Conservation (phyloP, 129 eudicot species). For the Flaveria brownii region DNA sequence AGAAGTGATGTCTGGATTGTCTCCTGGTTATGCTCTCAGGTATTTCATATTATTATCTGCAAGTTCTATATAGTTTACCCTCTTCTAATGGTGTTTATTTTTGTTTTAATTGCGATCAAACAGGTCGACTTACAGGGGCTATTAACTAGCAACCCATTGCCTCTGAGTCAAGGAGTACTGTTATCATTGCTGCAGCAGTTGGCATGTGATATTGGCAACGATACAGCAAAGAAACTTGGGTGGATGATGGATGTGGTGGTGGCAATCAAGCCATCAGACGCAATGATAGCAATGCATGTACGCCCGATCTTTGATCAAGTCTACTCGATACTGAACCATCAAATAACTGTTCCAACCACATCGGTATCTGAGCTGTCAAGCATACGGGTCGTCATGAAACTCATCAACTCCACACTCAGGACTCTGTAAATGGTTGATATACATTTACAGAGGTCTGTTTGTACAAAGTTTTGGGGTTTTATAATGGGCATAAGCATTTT, state of each 20-base stretch:
- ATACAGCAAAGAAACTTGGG: conserved; percentile 58
- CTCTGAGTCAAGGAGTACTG: conserved; percentile 96
- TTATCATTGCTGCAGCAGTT: conserved; percentile 92
- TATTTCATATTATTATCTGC: conserved; percentile 20
- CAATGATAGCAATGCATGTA: conserved; percentile 76
- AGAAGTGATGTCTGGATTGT: conserved; percentile 93
- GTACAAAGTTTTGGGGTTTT: conserved; percentile 48
- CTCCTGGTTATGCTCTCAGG: conserved; percentile 99
- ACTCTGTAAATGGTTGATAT: conserved; percentile 49
- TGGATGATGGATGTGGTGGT: conserved; percentile 91
- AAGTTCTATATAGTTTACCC: background rate
- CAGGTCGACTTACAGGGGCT: conserved; percentile 81
- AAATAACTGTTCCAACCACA: conserved; percentile 59
- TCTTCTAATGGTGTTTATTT: background rate
- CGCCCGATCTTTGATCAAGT: conserved; percentile 97
- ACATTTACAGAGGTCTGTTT: conserved; percentile 28
- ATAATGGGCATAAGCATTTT: conserved; percentile 7
- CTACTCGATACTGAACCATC: conserved; percentile 76
- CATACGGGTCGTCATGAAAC: conserved; percentile 69
- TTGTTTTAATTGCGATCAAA: conserved; percentile 6
- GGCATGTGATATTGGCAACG: conserved; percentile 80
- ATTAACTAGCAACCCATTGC: conserved; percentile 60
- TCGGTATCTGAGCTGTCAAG: conserved; percentile 60
- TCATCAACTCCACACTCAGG: conserved; percentile 83
- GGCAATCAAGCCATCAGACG: conserved; percentile 77